A percentile compares a stretch with the other conserved stretches of the same genome.
phyloP scores from a whole-genome alignment of 2,329 filamentous ascomycete species.

The Parastagonospora nodorum region DNA sequence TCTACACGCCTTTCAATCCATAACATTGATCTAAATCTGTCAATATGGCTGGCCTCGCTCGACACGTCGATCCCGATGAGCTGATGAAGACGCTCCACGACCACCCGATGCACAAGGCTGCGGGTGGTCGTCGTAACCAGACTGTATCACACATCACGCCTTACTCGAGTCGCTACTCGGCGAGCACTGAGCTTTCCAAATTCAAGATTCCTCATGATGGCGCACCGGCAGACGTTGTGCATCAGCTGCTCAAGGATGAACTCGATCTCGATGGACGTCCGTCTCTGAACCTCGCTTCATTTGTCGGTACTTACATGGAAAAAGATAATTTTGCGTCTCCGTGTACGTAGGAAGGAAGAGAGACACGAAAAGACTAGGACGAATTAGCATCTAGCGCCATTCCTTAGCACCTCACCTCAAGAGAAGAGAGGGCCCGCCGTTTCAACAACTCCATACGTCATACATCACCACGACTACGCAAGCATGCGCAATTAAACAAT shows the following conservation, averaged over 20 bases:
- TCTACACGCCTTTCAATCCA: neutral
- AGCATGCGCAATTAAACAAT: no score
- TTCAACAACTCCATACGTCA: no score
- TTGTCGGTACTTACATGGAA: conserved; percentile 76
- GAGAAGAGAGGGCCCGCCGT: no score
- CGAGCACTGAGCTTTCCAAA: conserved; percentile 61
- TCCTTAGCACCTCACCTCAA: no score
- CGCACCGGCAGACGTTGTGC: conserved; percentile 65
- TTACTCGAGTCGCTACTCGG: conserved; percentile 63
- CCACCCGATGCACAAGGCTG: conserved; percentile 47
- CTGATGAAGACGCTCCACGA: conserved; percentile 60
- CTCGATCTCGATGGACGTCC: conserved; percentile 55
- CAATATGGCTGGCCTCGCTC: conserved; percentile 56
- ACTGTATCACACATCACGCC: conserved; percentile 58
- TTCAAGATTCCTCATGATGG: conserved; percentile 63
- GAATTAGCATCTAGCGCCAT: no score
- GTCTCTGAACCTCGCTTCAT: conserved; percentile 70
- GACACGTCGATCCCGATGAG: conserved; percentile 58
- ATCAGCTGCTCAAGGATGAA: conserved; percentile 61
- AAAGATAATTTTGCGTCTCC: conserved; percentile 55
- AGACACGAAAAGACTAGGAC: no score
- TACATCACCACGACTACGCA: no score
- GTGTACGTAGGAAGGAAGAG: no score
- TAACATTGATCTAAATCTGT: neutral
- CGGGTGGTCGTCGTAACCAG: conserved; percentile 38